These are phyloP conservation scores for Rhodamnia rubescens DNA, from an alignment of 345 rosid species.

Conservation along the genomic window DNA sequence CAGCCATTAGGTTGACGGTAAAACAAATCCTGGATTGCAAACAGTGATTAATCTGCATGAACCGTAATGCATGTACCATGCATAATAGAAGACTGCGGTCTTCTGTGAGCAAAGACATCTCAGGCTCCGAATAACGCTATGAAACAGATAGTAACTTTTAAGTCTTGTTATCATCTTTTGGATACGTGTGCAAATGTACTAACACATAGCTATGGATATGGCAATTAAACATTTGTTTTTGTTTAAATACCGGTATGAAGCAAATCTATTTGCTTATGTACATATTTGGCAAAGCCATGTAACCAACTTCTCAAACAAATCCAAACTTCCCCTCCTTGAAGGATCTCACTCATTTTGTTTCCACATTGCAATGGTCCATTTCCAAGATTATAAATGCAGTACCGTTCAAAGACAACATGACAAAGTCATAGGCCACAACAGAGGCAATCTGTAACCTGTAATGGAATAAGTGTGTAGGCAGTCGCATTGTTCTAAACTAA, in stretches of 20 bases:
- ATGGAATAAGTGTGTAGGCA: not conserved
- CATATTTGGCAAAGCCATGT: not conserved
- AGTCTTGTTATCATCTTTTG: not conserved
- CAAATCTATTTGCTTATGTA: not conserved
- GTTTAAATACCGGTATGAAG: not conserved
- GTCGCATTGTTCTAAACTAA: not conserved
- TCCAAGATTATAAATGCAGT: not conserved
- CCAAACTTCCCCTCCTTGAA: not conserved
- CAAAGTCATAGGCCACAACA: not conserved
- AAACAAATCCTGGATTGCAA: not conserved
- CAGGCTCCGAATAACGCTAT: not conserved
- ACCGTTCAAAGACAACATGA: not conserved
- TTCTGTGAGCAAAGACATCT: not conserved
- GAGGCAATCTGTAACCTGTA: not conserved
- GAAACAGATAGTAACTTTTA: not conserved
- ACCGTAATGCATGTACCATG: not conserved
- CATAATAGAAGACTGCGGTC: not conserved
- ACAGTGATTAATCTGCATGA: not conserved
- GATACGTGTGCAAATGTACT: not conserved
- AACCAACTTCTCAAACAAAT: not conserved
- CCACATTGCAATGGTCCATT: not conserved
- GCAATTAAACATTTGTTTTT: not conserved
- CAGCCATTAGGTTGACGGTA: not conserved
- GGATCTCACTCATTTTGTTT: not conserved
- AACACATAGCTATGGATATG: not conserved